These are phyloP conservation scores for Coemansia brasiliensis DNA, from an alignment of 192 early-diverging fungal species.

Conservation along the genomic window DNA sequence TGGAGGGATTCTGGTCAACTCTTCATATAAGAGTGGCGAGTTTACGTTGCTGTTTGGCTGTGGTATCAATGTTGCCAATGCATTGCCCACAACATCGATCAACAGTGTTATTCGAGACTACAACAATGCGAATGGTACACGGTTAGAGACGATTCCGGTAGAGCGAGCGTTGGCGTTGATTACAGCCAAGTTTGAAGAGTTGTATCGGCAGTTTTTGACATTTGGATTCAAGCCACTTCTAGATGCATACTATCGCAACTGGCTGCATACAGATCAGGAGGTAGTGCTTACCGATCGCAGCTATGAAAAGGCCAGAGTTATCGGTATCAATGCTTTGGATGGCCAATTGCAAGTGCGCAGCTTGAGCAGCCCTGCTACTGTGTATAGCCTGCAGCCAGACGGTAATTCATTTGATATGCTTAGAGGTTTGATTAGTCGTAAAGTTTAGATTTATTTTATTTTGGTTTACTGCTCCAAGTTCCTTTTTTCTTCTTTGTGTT, in stretches of 20 bases:
- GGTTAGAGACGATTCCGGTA: slow-evolving; percentile 38
- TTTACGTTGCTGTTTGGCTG: slow-evolving; percentile 84
- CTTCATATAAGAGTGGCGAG: slow-evolving; percentile 66
- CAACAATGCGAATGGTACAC: slow-evolving; percentile 53
- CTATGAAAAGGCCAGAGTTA: slow-evolving; percentile 63
- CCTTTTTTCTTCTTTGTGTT: not conserved
- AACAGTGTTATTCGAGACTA: slow-evolving; percentile 74
- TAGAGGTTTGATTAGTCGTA: slow-evolving; percentile 79
- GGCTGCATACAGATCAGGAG: slow-evolving; percentile 81
- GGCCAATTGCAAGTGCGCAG: slow-evolving; percentile 75
- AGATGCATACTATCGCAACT: slow-evolving; percentile 75
- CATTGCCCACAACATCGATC: slow-evolving; percentile 80
- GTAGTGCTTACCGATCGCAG: slow-evolving; percentile 65
- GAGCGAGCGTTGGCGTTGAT: slow-evolving; percentile 56
- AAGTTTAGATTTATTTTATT: slow-evolving; percentile 24
- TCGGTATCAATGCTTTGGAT: slow-evolving; percentile 71
- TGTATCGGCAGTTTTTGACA: slow-evolving; percentile 72
- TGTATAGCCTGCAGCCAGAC: slow-evolving; percentile 86
- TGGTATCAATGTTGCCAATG: slow-evolving; percentile 86
- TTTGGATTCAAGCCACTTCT: slow-evolving; percentile 73
- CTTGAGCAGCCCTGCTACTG: slow-evolving; percentile 54
- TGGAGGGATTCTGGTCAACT: slow-evolving; percentile 81
- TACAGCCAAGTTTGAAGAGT: slow-evolving; percentile 69
- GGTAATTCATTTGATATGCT: slow-evolving; percentile 99
- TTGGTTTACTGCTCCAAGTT: not conserved